phyloP scores from a whole-genome alignment of 139 green algal genomes.

The Deuterostichococcus epilithicus region DNA sequence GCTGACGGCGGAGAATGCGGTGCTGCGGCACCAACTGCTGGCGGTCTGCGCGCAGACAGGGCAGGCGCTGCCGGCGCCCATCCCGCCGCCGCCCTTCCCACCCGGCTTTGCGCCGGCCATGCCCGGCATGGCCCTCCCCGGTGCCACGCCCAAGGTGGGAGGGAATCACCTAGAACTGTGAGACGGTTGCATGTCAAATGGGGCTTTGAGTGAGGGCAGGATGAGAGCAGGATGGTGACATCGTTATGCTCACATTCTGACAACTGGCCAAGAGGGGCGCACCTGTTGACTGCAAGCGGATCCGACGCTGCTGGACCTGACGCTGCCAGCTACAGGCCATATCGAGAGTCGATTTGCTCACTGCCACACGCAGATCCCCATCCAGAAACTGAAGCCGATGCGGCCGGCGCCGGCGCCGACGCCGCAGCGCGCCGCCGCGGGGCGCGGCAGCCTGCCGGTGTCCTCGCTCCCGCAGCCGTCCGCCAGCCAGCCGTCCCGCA shows the following conservation, averaged over 20 bases:
- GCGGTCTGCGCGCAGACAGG: constrained; percentile 19
- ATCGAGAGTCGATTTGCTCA: neutral
- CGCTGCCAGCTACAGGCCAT: neutral
- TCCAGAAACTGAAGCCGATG: constrained; percentile 15
- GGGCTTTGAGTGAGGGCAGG: neutral
- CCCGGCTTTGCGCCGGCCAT: neutral
- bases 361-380: constrained; percentile 7
- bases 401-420: constrained; percentile 15
- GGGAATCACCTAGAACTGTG: neutral
- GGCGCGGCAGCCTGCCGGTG: constrained; percentile 2
- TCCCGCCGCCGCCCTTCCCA: neutral
- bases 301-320: too few relatives aligned
- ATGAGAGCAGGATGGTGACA: neutral
- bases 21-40: constrained; percentile 48
- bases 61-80: neutral
- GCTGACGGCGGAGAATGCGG: constrained; percentile 57
- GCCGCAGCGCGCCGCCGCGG: constrained; percentile 11
- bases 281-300: neutral
- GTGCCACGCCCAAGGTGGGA: neutral
- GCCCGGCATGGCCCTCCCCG: neutral
- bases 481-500: neutral
- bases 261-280: neutral
- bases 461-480: neutral
- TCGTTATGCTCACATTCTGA: neutral
- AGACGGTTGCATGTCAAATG: neutral